These are phyloP conservation scores for Friedmanniomyces simplex DNA, from an alignment of 495 filamentous ascomycete species.

Conservation along the genomic window DNA sequence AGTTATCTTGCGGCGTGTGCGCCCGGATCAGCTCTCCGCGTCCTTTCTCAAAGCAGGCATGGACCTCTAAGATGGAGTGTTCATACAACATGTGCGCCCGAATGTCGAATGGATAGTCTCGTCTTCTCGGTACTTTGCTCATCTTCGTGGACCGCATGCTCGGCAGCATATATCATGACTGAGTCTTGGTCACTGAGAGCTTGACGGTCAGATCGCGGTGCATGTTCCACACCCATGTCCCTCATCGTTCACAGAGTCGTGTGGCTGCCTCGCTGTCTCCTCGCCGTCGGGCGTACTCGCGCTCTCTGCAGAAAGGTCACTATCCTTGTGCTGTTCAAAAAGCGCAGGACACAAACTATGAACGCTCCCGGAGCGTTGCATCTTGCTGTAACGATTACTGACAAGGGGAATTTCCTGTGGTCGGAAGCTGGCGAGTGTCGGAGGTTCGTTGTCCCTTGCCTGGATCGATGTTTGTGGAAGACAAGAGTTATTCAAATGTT, in stretches of 20 bases:
- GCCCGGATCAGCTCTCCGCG: neutral
- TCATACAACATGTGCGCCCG: neutral
- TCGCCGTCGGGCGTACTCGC: neutral
- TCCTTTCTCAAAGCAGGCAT: neutral
- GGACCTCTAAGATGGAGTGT: neutral
- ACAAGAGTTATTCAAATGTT: neutral
- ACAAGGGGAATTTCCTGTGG: neutral
- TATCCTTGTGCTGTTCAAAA: neutral
- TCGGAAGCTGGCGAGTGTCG: neutral
- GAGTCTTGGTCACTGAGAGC: neutral
- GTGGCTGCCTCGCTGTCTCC: neutral
- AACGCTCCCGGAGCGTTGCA: neutral
- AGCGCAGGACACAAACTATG: neutral
- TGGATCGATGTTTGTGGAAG: neutral
- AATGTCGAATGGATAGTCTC: neutral
- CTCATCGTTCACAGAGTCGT: neutral
- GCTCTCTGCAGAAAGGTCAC: neutral
- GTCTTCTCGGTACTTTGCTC: neutral
- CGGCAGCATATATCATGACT: neutral
- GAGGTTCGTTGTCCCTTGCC: neutral
- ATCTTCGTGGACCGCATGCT: neutral
- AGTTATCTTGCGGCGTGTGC: neutral
- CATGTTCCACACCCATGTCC: neutral
- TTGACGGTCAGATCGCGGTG: neutral
- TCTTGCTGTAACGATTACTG: neutral